Base-by-base conservation (phyloP, 176 grass and related monocot species). In the Calamus simplicifolius region DNA sequence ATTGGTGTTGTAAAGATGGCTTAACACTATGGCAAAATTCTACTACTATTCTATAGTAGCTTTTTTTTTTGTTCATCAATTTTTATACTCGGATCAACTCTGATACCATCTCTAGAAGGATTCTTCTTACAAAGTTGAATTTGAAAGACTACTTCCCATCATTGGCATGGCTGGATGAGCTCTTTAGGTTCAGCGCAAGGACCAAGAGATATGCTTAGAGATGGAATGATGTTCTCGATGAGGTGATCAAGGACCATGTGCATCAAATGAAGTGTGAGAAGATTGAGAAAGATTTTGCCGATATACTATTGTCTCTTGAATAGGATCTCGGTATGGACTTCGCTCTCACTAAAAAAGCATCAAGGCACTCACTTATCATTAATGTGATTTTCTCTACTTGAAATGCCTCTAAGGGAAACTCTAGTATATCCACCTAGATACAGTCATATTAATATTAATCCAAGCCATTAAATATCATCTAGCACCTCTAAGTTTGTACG, bases 181-280 rank as follows among this genome's bases (percentile, higher is more conserved):
- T 78, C 38, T 66, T 70, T n/a, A 51, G 61, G 49, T 25, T 67
- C 50, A 26, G 61, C 61, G 54, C 48, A 3, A 56, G 78, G 74
- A 65, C 84, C 13, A 51, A 43, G 57, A 62, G 43, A 54, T 67
- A 58, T 69, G 18, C 66, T 2, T 5, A 18, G 66, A 71, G 69
- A 16, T 81, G 78, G 83, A 78, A 81, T 52, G 70, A 27, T 1
- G 21, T 86, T 56, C 65, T 81, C 2, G 84, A 81, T 64, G 26
- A 66, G 18, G 43, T 86, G 38, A 25, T 81, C 51, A 0, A 16
- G 43, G 59, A 74, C n/a, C 74, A 86, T 38, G 63, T 71, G 49
- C 6, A 1, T 25, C 23, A 2, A 17, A 23, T 2, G 4, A 54
- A 3, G 3, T 50, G 0, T 2, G 63, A 3, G 12, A 2, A 17